Evolutionary conservation across 352 stramenopile species (phyloP).

Genomic region (Pelagophyceae sp.): DNA sequence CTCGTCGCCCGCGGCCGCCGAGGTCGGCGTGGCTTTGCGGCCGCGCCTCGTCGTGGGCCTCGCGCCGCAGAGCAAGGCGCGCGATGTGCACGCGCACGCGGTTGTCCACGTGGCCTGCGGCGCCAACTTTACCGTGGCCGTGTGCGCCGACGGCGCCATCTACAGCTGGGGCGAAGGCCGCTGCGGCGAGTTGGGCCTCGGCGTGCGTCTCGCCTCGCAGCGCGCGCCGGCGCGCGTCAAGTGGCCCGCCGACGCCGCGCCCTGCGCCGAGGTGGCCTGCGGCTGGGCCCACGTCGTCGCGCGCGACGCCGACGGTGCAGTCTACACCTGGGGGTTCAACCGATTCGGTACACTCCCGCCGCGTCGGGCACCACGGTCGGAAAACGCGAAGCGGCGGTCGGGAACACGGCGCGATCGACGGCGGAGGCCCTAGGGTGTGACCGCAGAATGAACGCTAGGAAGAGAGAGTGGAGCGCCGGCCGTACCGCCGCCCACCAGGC

Average conservation of each 20-base stretch:
- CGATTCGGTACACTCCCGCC: too few species aligned
- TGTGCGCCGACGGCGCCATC: slow-evolving; percentile 54
- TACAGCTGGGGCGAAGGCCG: slow-evolving; percentile 63
- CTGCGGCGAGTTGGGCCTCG: slow-evolving; percentile 33
- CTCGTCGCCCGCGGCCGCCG: too few species aligned
- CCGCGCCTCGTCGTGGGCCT: slow-evolving; percentile 55
- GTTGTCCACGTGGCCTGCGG: slow-evolving; percentile 56
- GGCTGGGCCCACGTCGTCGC: slow-evolving; percentile 60
- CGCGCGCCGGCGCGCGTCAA: slow-evolving; percentile 13
- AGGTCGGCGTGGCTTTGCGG: slow-evolving; percentile 33
- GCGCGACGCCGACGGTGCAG: slow-evolving; percentile 44
- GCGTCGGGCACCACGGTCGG: too few species aligned
- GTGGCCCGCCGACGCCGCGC: slow-evolving; percentile 29
- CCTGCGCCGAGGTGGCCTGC: slow-evolving; percentile 52
- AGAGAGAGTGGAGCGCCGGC: neutral
- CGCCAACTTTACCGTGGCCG: slow-evolving; percentile 58
- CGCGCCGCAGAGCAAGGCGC: slow-evolving; percentile 31
- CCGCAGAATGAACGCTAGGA: neutral
- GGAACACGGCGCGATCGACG: slow-evolving; percentile 69
- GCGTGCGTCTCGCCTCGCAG: neutral
- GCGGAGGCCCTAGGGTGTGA: slow-evolving; percentile 31
- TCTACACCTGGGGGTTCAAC: slow-evolving; percentile 68
- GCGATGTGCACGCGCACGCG: slow-evolving; percentile 25
- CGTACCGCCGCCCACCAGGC: neutral
- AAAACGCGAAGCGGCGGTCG: too few species aligned